Percentiles rank a stretch among this genome's conserved stretches.
These are phyloP conservation scores for Salvia hispanica DNA, from an alignment of 257 asterid genomes.

Conservation along the genomic window DNA sequence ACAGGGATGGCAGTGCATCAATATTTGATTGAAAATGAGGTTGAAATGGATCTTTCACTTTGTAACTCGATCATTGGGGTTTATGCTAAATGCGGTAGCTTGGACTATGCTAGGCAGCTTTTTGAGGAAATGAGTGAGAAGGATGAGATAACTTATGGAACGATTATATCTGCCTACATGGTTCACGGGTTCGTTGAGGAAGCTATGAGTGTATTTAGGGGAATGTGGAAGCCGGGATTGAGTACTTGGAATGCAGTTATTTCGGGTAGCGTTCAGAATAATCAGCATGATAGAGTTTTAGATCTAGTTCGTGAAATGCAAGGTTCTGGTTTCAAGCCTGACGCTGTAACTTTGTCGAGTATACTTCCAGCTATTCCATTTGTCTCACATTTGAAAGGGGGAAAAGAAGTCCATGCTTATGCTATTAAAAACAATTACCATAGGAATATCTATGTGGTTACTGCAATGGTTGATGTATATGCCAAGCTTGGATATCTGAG, in stretches of 20 bases:
- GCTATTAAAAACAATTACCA: slow-evolving; percentile 53
- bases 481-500: slow-evolving; percentile 72
- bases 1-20: slow-evolving; percentile 75
- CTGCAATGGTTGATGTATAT: slow-evolving; percentile 71
- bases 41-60: slow-evolving; percentile 63
- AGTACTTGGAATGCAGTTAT: slow-evolving; percentile 84
- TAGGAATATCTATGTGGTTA: slow-evolving; percentile 60
- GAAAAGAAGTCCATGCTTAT: slow-evolving; percentile 74
- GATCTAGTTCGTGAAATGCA: slow-evolving; percentile 65
- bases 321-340: slow-evolving; percentile 52
- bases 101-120: slow-evolving; percentile 73
- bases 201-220: slow-evolving; percentile 59
- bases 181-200: slow-evolving; percentile 64
- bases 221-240: slow-evolving; percentile 55
- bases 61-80: slow-evolving; percentile 66
- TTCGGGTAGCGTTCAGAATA: slow-evolving; percentile 78
- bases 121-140: slow-evolving; percentile 74
- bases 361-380: slow-evolving; percentile 66
- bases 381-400: slow-evolving; percentile 62
- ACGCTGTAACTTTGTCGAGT: slow-evolving; percentile 70
- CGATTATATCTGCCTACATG: slow-evolving; percentile 87
- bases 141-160: slow-evolving; percentile 74
- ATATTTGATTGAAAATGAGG: slow-evolving; percentile 50
- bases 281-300: slow-evolving; percentile 46
- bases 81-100: slow-evolving; percentile 82